Conservation (phyloP, 169 alveolate genomes). For the Theileria sp. region DNA sequence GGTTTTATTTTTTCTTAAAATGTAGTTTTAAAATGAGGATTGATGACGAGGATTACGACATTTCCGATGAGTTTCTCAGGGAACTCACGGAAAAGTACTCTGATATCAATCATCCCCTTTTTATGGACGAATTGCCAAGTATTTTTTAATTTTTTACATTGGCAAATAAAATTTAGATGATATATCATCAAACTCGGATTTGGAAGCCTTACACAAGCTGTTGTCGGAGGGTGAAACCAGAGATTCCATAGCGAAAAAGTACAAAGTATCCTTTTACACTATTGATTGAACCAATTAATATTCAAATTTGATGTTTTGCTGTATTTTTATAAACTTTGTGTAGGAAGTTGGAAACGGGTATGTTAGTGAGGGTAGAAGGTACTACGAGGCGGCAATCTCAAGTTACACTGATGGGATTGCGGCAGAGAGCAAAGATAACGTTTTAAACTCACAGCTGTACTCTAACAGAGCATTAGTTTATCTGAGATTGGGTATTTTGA, state of each 20-base stretch:
- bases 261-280: conserved; percentile 29
- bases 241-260: conserved; percentile 65
- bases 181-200: conserved; percentile 36
- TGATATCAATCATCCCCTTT: conserved; percentile 65
- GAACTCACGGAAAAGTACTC: conserved; percentile 58
- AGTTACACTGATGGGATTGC: conserved; percentile 66
- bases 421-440: conserved; percentile 44
- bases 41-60: conserved; percentile 63
- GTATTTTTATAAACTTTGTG: neutral
- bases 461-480: conserved; percentile 62
- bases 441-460: conserved; percentile 53
- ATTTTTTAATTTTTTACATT: neutral
- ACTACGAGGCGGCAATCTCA: conserved; percentile 65
- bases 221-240: conserved; percentile 65
- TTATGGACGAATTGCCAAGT: conserved; percentile 67
- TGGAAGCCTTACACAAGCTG: conserved; percentile 60
- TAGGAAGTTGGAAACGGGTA: conserved; percentile 69
- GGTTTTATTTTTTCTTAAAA: conserved; percentile 1
- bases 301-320: neutral
- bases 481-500: conserved; percentile 29
- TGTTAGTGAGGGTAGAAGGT: conserved; percentile 45
- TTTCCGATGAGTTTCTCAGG: conserved; percentile 56
- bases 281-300: neutral
- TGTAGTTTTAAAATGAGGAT: neutral
- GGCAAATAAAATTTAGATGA: conserved; percentile 20